Evolutionary conservation across 2,329 filamentous ascomycete species (phyloP), one percentile per base, ranked within the genome.

Genomic region (Dothideomycetes sp.): DNA sequence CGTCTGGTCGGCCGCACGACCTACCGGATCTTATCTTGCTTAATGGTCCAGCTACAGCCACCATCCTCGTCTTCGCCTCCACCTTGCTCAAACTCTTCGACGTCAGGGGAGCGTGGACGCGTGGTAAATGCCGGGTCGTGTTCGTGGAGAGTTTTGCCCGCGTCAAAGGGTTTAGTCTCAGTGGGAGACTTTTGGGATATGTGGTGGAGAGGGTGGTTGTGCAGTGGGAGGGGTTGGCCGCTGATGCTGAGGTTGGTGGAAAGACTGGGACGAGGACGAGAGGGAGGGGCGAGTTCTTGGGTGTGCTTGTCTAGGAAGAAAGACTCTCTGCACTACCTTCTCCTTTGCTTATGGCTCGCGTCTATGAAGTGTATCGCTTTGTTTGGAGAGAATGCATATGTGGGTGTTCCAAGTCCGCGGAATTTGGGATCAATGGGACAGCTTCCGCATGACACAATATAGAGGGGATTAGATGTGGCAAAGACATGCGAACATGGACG

Each of bases 101-200:
- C 42, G 36, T 60, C 4, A 45, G 48, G 36, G 59, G 61, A 8
- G 58, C 52, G 22, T 46, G 60, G 29, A 53, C 53, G 5, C 57
- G 65, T 15, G 62, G 68, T 19, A 72, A 72, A 47, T 79, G 89
- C 64, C 75, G 77, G 46, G 79, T 83, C 8, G 68, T 96, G 11
- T 98, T 91, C 57, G 75, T 95, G 19, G 91, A 98, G 67, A 91
- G 84, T 15, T 95, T 88, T 81, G 89, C 91, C 3, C 73, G 91
- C 12, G 84, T 94, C 12, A 79, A 73, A 48, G 80, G 75, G 10
- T 62, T 96, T 47, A 96, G 89, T 63, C 59, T 95, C 43, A 94
- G 85, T 29, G 91, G 89, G 1, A 80, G 76, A 55, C 63, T 96
- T 29, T 66, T 98, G 42, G 62, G 81, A 2, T 63, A 68, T 34